Base-by-base conservation (phyloP, 345 rosid species). In the Turritis glabra region DNA sequence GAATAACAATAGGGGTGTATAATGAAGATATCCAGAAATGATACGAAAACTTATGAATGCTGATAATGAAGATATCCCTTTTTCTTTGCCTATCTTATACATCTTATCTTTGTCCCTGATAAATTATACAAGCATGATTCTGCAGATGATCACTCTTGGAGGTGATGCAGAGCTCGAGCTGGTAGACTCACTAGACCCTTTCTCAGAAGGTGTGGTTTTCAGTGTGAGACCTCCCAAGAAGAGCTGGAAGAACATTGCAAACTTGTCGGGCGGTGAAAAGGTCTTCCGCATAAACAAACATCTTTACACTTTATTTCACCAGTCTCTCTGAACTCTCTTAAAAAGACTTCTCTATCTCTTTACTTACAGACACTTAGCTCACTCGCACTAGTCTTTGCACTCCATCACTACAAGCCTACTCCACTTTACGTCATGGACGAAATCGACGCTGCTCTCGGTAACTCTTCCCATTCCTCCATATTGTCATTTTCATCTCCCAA, bases 341-440 rank as follows among this genome's bases (percentile, higher is more conserved):
- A 59, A 58, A 43, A 55, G 8, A 26, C 37, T 54, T 35, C 0
- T 35, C 41, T 21, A 9, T 64, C 33, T 50, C 47, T 65, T 61
- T 47, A 35, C 61, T 61, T 78, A 72, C 91, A 95, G 98, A 95
- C 99, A 62, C 97, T 95, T 77, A 89, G 97, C 82, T 95, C 99
- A 35, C 75, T 95, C 65, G 98, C 99, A 71, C 94, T 95, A 29
- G 96, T 92, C 64, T 95, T 95, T 76, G 99, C 98, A 29, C 98
- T 95, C 66, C 99, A 95, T 83, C 99, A 92, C 82, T 95, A 92
- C 90, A 95, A 95, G 87, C 97, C 99, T 25, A 95, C 98, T 1
- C 99, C 99, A 0, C 96, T 95, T 18, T 95, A 95, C 73, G 99
- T 92, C 27, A 95, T 95, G 97, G 99, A 90, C 46, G 99, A 92